Base-by-base conservation (phyloP, 805 yeast genomes). In the Metschnikowia koreensis region DNA sequence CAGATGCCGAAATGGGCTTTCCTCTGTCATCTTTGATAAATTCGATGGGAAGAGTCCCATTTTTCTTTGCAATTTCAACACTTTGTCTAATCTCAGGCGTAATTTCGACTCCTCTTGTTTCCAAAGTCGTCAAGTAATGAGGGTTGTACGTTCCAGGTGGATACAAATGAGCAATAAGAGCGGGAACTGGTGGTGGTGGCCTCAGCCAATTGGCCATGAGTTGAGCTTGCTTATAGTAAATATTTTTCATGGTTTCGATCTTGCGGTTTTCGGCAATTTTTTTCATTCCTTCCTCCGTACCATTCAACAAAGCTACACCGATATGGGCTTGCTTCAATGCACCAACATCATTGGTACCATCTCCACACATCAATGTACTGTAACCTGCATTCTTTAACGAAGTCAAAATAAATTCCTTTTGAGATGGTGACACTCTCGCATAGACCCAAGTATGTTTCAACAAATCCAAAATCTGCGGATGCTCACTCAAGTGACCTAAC, bases 261-360 rank as follows among this genome's bases (percentile, higher is more conserved):
- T 81, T 86, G 64, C 87, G 83, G 69, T 83, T 81, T 58, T 93
- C 97, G 48, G 87, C 89, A 53, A 92, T 81, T 71, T 91, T 89
- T 72, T 87, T 87, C 83, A 94, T 77, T 44, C 96, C 87, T 48
- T 89, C 97, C 66, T 89, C 96, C 51, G 99, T 92, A 73, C 98
- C 99, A 65, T 94, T 94, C 68, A 94, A 80, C 61, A 94, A 76
- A n/a, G 99, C 99, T 67, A 94, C 89, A 77, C 99, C 99, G 65
- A 94, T 87, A 66, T 94, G 96, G 1, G 99, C 98, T 75, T 94
- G 98, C 70, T 94, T 94, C 73, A 94, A 81, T 49, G 99, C 99
- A 71, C 99, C 99, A 46, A 94, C 99, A 77, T 94, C 99, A 67
- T 94, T 94, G n/a, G 99, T 94, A 73, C 99, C 99, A 73, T 94